A percentile compares a stretch with the other conserved stretches of the same genome.
Evolutionary conservation across 352 stramenopile genomes (phyloP).

Genomic region (Globisporangium iwayamae): DNA sequence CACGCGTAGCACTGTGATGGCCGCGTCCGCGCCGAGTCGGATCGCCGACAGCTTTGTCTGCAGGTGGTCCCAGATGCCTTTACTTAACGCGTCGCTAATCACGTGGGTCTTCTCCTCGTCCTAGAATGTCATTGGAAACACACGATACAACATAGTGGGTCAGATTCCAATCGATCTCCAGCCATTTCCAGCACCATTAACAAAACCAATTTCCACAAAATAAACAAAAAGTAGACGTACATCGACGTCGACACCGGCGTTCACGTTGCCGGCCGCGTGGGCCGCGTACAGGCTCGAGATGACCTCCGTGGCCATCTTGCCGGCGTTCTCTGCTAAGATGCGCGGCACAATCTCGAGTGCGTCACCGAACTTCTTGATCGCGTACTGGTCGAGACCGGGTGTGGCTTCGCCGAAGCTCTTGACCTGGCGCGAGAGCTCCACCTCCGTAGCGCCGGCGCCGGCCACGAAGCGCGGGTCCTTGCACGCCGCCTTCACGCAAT

Average conservation of each 20-base stretch:
- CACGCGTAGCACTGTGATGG: conserved; percentile 98
- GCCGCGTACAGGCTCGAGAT: conserved; percentile 93
- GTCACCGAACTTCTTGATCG: conserved; percentile 98
- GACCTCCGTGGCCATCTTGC: conserved; percentile 92
- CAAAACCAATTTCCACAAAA: conserved; percentile 1
- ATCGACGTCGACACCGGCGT: conserved; percentile 94
- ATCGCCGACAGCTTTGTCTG: conserved; percentile 96
- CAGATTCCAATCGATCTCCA: conserved; percentile 7
- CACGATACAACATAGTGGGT: conserved; percentile 16
- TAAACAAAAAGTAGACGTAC: conserved; percentile 29
- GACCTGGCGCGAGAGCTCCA: conserved; percentile 95
- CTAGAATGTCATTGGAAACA: conserved; percentile 25
- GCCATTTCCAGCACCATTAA: not conserved
- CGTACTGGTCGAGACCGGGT: conserved; percentile 98
- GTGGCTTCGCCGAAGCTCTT: conserved; percentile 93
- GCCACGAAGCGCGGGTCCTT: conserved; percentile 94
- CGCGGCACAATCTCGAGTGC: conserved; percentile 97
- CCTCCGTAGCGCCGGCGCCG: conserved; percentile 94
- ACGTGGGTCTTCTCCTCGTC: conserved; percentile 77
- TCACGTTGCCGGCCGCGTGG: conserved; percentile 91
- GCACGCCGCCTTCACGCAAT: conserved; percentile 95
- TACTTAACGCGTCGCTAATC: conserved; percentile 67
- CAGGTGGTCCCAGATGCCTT: conserved; percentile 93
- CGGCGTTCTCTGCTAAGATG: conserved; percentile 98
- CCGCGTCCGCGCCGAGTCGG: conserved; percentile 95